These are phyloP conservation scores for Casuarina glauca DNA, from an alignment of 306 rosid species.

Conservation along the genomic window DNA sequence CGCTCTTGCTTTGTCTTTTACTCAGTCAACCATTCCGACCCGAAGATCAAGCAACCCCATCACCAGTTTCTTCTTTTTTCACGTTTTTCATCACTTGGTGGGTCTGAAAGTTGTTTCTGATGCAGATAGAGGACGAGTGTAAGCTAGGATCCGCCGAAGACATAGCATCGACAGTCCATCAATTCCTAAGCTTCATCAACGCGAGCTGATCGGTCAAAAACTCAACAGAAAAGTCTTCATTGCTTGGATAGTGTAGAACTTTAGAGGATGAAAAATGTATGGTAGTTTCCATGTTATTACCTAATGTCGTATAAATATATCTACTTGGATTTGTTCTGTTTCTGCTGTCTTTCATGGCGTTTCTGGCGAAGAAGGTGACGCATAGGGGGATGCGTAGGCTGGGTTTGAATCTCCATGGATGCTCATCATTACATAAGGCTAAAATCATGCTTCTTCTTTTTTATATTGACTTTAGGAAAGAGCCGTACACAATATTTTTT, in stretches of 20 bases:
- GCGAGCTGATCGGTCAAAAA: conserved; percentile 35
- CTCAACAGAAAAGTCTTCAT: background rate
- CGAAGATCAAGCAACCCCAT: conserved; percentile 44
- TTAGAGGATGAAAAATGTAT: too few relatives aligned
- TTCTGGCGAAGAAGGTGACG: background rate
- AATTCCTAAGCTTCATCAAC: conserved; percentile 62
- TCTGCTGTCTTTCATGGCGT: too few relatives aligned
- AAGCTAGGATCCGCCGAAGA: conserved; percentile 70
- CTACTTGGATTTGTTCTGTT: too few relatives aligned
- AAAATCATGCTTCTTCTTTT: conserved; percentile 53
- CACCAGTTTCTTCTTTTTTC: conserved; percentile 3
- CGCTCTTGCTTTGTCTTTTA: conserved; percentile 10
- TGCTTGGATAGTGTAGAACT: too few relatives aligned
- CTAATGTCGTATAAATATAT: background rate
- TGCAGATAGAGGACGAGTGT: conserved; percentile 91
- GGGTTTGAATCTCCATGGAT: conserved; percentile 31
- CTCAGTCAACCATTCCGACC: conserved; percentile 60
- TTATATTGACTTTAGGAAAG: conserved; percentile 52
- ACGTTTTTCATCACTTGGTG: background rate
- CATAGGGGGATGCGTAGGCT: conserved; percentile 19
- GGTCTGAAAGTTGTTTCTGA: background rate
- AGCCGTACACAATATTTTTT: background rate
- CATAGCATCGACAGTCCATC: conserved; percentile 73
- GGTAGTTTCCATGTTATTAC: too few relatives aligned
- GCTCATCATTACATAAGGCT: conserved; percentile 45